Conservation (phyloP, 495 filamentous ascomycete species). For the Penicillium goetzii region DNA sequence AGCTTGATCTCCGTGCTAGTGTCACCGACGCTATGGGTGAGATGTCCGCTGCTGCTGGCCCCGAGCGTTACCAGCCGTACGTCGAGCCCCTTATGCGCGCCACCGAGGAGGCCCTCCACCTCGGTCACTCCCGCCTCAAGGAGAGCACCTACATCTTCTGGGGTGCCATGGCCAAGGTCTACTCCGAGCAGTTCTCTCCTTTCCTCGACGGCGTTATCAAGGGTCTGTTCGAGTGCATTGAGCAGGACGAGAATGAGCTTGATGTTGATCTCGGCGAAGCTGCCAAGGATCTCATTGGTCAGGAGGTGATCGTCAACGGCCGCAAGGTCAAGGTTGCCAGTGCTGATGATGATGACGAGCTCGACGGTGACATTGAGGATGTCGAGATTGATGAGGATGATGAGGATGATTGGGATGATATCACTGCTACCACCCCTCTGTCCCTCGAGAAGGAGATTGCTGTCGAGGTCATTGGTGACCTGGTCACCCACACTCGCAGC, state of each 20-base stretch:
- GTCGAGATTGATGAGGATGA: conserved; percentile 68
- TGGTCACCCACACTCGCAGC: conserved; percentile 80
- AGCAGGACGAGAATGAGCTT: conserved; percentile 86
- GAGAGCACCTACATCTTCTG: conserved; percentile 98
- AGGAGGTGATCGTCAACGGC: conserved; percentile 75
- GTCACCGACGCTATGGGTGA: conserved; percentile 91
- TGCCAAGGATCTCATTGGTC: conserved; percentile 74
- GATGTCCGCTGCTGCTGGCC: conserved; percentile 86
- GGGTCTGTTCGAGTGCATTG: conserved; percentile 79
- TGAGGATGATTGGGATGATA: conserved; percentile 84
- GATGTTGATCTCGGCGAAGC: conserved; percentile 79
- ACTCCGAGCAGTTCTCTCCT: conserved; percentile 83
- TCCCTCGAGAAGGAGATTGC: conserved; percentile 98
- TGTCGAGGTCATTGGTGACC: conserved; percentile 89
- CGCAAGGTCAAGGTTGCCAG: conserved; percentile 82
- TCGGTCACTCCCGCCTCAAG: conserved; percentile 85
- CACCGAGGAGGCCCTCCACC: conserved; percentile 87
- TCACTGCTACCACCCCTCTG: conserved; percentile 78
- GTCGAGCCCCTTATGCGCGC: conserved; percentile 86
- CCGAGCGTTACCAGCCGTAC: conserved; percentile 84
- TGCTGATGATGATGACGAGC: conserved; percentile 59
- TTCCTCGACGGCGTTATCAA: conserved; percentile 87
- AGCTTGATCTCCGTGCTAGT: conserved; percentile 85
- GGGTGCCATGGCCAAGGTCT: conserved; percentile 92
- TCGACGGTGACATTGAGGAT: conserved; percentile 62